phyloP scores from a whole-genome alignment of 441 rosid species.

The Erysimum pusillum region DNA sequence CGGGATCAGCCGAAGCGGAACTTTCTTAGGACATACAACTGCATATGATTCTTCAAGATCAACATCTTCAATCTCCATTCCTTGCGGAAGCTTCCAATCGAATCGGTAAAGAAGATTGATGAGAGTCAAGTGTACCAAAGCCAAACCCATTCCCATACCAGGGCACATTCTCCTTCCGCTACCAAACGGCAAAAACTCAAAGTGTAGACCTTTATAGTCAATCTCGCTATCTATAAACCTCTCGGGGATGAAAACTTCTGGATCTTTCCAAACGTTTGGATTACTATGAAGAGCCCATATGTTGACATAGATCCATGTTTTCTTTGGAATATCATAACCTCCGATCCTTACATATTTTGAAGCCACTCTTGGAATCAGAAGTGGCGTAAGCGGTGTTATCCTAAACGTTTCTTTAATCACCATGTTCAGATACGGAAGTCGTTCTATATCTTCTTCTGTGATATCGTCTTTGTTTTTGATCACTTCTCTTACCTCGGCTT shows the following conservation, averaged over 20 bases:
- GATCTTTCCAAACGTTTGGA: conserved; percentile 27
- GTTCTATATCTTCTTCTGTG: conserved; percentile 18
- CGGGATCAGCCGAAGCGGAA: conserved; percentile 30
- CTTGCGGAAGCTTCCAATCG: conserved; percentile 45
- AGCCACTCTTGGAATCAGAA: conserved; percentile 43
- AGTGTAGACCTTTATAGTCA: conserved; percentile 42
- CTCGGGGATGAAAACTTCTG: conserved; percentile 35
- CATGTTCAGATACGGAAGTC: conserved; percentile 30
- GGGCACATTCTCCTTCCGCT: conserved; percentile 41
- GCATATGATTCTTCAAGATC: conserved; percentile 32
- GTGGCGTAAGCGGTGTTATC: conserved; percentile 23
- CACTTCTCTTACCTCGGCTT: conserved; percentile 10
- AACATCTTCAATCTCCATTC: conserved; percentile 35
- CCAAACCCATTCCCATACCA: conserved; percentile 40
- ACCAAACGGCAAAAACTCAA: conserved; percentile 41
- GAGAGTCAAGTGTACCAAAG: conserved; percentile 42
- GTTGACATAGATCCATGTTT: conserved; percentile 42
- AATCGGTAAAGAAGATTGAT: conserved; percentile 49
- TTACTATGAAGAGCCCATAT: conserved; percentile 23
- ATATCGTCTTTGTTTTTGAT: conserved; percentile 1
- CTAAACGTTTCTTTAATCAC: conserved; percentile 46
- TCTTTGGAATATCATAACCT: conserved; percentile 37
- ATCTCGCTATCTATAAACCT: conserved; percentile 39
- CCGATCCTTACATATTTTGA: conserved; percentile 31
- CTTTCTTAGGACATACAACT: conserved; percentile 6